Percentiles rank a stretch among this genome's conserved stretches.
phyloP scores from a whole-genome alignment of 1,139 yeast genomes.

The Candida smagusa region DNA sequence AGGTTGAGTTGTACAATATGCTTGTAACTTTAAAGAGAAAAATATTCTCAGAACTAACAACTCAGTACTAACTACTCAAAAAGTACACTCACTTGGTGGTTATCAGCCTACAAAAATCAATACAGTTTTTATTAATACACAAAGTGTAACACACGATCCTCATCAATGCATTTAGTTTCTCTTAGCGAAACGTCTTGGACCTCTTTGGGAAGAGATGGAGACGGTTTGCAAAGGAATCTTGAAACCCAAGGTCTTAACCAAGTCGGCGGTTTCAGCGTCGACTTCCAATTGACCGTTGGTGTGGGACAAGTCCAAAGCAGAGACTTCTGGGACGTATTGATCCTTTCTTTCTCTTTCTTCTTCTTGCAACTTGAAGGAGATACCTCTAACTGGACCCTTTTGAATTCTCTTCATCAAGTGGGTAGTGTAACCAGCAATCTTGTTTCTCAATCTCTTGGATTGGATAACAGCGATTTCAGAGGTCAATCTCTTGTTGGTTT shows the following conservation, averaged over 20 bases:
- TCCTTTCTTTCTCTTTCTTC: slow-evolving; percentile 99
- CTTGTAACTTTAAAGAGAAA: too few relatives aligned
- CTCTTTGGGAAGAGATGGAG: slow-evolving; percentile 90
- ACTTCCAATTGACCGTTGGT: slow-evolving; percentile 95
- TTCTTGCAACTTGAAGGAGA: slow-evolving; percentile 99
- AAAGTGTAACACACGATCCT: slow-evolving; percentile 3
- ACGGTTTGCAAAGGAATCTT: slow-evolving; percentile 90
- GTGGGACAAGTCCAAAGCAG: slow-evolving; percentile 98
- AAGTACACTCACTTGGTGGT: too few relatives aligned
- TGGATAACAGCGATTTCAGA: slow-evolving; percentile 98
- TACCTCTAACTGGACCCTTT: slow-evolving; percentile 99
- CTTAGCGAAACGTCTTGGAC: slow-evolving; percentile 93
- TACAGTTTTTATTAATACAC: slow-evolving; percentile 6
- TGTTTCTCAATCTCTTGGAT: slow-evolving; percentile 99
- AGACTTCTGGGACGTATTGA: slow-evolving; percentile 99
- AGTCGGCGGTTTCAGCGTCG: slow-evolving; percentile 96
- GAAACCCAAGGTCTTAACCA: slow-evolving; percentile 95
- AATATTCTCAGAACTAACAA: too few relatives aligned
- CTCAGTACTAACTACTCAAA: too few relatives aligned
- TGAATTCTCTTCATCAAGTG: slow-evolving; percentile 99
- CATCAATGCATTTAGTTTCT: slow-evolving; percentile 57
- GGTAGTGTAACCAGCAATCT: slow-evolving; percentile 99
- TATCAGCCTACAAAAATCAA: not conserved
- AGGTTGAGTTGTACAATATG: too few relatives aligned
- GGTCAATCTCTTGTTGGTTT: slow-evolving; percentile 99